Evolutionary conservation across 176 grass and related monocot species (phyloP).

Genomic region (Aechmea fasciata): DNA sequence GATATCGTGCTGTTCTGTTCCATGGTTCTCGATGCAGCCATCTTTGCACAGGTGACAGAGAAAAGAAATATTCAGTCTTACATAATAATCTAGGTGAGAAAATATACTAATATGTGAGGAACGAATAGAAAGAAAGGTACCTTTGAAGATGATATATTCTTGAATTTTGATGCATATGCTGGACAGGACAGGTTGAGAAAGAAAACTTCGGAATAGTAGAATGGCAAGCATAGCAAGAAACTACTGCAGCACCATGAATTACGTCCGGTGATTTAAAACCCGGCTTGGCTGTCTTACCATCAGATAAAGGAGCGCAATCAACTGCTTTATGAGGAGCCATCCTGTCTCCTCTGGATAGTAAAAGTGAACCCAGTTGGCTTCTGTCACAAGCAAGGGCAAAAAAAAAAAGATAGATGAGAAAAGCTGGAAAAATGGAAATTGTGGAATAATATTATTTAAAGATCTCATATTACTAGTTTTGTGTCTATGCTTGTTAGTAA

Average conservation of each 20-base stretch:
- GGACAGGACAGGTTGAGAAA: conserved; percentile 64
- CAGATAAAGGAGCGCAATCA: conserved; percentile 46
- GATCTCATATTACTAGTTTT: neutral
- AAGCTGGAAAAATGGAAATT: conserved; percentile 1
- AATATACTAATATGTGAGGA: conserved; percentile 3
- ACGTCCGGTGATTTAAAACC: conserved; percentile 52
- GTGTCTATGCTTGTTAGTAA: too few relatives aligned
- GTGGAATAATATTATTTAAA: neutral
- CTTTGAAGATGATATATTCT: conserved; percentile 51
- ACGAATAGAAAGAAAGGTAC: conserved; percentile 30
- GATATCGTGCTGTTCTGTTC: conserved; percentile 64
- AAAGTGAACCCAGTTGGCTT: conserved; percentile 72
- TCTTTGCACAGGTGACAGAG: conserved; percentile 28
- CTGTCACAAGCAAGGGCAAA: conserved; percentile 36
- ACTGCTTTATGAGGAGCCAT: conserved; percentile 68
- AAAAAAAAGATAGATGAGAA: conserved; percentile 10
- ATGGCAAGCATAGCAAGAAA: conserved; percentile 67
- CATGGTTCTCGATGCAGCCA: conserved; percentile 83
- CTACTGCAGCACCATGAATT: conserved; percentile 64
- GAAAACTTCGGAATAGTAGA: conserved; percentile 57
- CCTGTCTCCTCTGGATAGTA: conserved; percentile 68
- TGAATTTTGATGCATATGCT: conserved; percentile 33
- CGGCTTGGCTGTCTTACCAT: conserved; percentile 26
- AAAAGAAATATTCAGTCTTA: neutral
- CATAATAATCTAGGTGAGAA: neutral